These are phyloP conservation scores for Talaromyces borbonicus DNA, from an alignment of 495 filamentous ascomycete genomes.

Conservation along the genomic window DNA sequence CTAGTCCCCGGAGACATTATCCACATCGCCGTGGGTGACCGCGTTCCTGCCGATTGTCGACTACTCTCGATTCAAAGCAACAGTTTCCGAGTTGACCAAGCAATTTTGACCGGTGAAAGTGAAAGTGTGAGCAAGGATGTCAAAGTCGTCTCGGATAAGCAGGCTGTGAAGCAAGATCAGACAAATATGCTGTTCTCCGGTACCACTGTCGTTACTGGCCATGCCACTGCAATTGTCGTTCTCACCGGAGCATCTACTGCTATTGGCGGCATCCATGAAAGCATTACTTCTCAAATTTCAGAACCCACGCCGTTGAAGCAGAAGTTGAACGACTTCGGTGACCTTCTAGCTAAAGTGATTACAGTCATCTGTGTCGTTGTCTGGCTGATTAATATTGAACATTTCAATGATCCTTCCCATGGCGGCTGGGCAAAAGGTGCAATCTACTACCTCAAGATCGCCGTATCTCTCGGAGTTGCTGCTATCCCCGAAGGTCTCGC, in stretches of 20 bases:
- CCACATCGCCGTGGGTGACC: slow-evolving; percentile 80
- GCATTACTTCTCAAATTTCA: slow-evolving; percentile 95
- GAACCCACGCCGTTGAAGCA: slow-evolving; percentile 96
- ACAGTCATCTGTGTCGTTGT: slow-evolving; percentile 92
- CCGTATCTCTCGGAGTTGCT: slow-evolving; percentile 94
- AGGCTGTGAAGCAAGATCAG: slow-evolving; percentile 96
- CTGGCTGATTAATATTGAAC: slow-evolving; percentile 95
- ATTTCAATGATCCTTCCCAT: slow-evolving; percentile 91
- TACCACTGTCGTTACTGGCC: slow-evolving; percentile 91
- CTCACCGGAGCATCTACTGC: slow-evolving; percentile 86
- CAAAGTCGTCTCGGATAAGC: slow-evolving; percentile 55
- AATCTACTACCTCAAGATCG: slow-evolving; percentile 99
- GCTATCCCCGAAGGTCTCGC: slow-evolving; percentile 96
- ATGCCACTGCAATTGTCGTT: slow-evolving; percentile 86
- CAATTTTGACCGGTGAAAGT: slow-evolving; percentile 95
- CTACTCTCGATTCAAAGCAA: slow-evolving; percentile 90
- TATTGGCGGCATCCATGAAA: slow-evolving; percentile 98
- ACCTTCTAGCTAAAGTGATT: slow-evolving; percentile 94
- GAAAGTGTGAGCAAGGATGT: slow-evolving; percentile 91
- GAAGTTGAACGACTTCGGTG: slow-evolving; percentile 97
- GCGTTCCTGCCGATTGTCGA: slow-evolving; percentile 94
- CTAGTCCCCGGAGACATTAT: slow-evolving; percentile 94
- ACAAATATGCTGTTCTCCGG: slow-evolving; percentile 97
- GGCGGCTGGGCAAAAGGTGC: slow-evolving; percentile 95
- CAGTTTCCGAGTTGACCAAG: slow-evolving; percentile 91